These are phyloP conservation scores for Phytophthora hybrid DNA, from an alignment of 352 stramenopile species.

Conservation along the genomic window DNA sequence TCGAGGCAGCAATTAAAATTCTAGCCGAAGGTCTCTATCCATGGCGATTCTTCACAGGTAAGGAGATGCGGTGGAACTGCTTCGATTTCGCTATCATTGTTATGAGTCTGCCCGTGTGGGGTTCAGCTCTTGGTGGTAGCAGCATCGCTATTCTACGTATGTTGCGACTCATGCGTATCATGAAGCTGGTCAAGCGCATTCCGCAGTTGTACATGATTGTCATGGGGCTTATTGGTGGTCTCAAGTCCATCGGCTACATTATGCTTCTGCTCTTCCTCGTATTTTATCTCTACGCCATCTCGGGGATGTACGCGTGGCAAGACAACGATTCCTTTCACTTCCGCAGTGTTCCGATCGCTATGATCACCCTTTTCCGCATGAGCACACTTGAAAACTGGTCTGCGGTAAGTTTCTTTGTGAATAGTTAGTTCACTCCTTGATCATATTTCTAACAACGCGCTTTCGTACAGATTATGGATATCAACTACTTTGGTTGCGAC, in stretches of 20 bases:
- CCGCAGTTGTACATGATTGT: constrained; percentile 93
- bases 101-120: constrained; percentile 79
- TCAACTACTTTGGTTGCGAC: constrained; percentile 86
- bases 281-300: constrained; percentile 92
- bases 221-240: constrained; percentile 88
- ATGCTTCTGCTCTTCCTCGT: constrained; percentile 87
- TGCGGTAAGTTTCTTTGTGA: constrained; percentile 46
- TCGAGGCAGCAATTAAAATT: constrained; percentile 84
- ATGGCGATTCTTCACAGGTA: constrained; percentile 79
- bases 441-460: background rate
- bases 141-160: constrained; percentile 89
- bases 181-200: constrained; percentile 92
- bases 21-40: constrained; percentile 73
- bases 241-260: constrained; percentile 93
- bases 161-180: constrained; percentile 88
- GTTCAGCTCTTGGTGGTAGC: constrained; percentile 65
- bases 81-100: constrained; percentile 90
- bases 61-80: constrained; percentile 84
- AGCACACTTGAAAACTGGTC: constrained; percentile 87
- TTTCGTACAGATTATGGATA: constrained; percentile 70
- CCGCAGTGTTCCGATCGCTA: constrained; percentile 76
- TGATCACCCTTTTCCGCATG: constrained; percentile 88
- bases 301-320: constrained; percentile 91
- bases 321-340: constrained; percentile 90
- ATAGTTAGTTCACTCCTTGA: no score